A percentile compares a stretch with the other conserved stretches of the same genome.
phyloP scores from a whole-genome alignment of 31 red algal species.

The Odonthalia washingtoniensis region DNA sequence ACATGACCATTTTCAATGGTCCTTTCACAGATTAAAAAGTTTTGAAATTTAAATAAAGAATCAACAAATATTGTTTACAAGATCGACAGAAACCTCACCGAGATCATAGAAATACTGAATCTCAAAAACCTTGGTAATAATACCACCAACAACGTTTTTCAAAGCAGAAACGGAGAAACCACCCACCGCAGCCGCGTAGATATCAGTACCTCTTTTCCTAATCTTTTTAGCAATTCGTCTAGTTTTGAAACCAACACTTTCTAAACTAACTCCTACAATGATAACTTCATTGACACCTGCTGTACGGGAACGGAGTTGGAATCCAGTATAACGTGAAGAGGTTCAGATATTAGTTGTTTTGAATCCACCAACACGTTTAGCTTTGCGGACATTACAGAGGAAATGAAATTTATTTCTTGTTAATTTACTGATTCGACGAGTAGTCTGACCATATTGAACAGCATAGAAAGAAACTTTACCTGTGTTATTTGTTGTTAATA shows the following conservation, averaged over 20 bases:
- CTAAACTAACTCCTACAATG: background rate
- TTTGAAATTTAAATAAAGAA: no score
- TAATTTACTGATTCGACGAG: background rate
- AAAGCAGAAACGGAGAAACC: background rate
- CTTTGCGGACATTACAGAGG: background rate
- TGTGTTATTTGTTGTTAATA: background rate
- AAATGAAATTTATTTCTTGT: background rate
- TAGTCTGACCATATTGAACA: background rate
- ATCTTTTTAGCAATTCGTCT: background rate
- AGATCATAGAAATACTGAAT: background rate
- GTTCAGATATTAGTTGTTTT: background rate
- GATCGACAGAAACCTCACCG: background rate
- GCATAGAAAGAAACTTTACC: background rate
- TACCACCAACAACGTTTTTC: background rate
- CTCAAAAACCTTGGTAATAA: background rate
- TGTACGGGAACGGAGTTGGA: background rate
- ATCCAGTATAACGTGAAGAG: background rate
- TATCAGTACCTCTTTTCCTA: background rate
- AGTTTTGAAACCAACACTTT: background rate
- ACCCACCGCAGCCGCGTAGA: background rate
- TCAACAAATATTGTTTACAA: background rate
- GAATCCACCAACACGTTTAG: background rate
- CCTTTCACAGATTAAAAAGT: no score
- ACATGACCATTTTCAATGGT: no score
- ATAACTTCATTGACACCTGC: background rate